A percentile compares a stretch with the other conserved stretches of the same genome.
Evolutionary conservation across 2,329 filamentous ascomycete genomes (phyloP).

Genomic region (Hypoxylon sp.): DNA sequence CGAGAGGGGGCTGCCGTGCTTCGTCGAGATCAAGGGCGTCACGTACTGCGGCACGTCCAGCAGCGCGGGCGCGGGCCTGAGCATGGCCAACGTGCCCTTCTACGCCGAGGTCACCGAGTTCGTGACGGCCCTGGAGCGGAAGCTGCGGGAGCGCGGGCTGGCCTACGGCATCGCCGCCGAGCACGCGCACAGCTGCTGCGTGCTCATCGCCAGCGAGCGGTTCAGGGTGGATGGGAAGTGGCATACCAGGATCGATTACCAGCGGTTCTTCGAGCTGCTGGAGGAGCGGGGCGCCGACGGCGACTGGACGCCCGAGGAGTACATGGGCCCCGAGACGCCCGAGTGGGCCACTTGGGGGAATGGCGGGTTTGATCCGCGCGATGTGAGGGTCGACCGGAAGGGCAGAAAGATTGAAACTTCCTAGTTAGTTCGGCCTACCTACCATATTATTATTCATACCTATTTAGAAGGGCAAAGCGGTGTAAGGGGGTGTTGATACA

Average conservation of each 20-base stretch:
- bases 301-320: slow-evolving; percentile 88
- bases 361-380: slow-evolving; percentile 92
- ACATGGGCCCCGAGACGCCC: slow-evolving; percentile 85
- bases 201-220: slow-evolving; percentile 83
- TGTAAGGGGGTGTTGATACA: too few species aligned
- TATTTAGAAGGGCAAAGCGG: slow-evolving; percentile 21
- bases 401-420: slow-evolving; percentile 71
- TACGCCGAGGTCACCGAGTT: slow-evolving; percentile 91
- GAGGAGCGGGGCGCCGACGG: slow-evolving; percentile 74
- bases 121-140: slow-evolving; percentile 78
- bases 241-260: slow-evolving; percentile 93
- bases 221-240: slow-evolving; percentile 84
- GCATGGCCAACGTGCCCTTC: slow-evolving; percentile 98
- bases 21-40: slow-evolving; percentile 95
- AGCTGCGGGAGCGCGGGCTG: slow-evolving; percentile 77
- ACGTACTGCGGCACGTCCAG: slow-evolving; percentile 95
- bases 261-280: slow-evolving; percentile 85
- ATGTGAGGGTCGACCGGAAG: slow-evolving; percentile 88
- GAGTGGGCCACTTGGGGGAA: slow-evolving; percentile 97
- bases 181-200: slow-evolving; percentile 94
- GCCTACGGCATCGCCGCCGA: slow-evolving; percentile 93
- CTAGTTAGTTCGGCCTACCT: slow-evolving; percentile 1
- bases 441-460: background rate
- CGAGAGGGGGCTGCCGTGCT: slow-evolving; percentile 86
- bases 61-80: slow-evolving; percentile 84